These are phyloP conservation scores for Sugiyamaella americana DNA, from an alignment of 805 yeast genomes.

Conservation along the genomic window DNA sequence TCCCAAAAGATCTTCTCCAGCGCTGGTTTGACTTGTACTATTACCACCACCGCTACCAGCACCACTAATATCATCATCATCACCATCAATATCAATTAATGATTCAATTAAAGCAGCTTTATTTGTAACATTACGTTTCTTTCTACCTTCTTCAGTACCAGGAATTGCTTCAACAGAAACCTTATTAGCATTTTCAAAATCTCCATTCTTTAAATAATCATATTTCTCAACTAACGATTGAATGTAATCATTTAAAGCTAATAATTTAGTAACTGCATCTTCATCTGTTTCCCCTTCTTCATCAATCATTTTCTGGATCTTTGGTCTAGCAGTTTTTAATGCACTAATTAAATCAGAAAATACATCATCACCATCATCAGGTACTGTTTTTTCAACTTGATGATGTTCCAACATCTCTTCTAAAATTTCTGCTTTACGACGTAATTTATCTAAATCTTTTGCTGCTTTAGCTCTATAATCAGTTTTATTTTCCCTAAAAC, in stretches of 20 bases:
- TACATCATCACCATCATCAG: constrained; percentile 52
- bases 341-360: constrained; percentile 69
- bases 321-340: constrained; percentile 79
- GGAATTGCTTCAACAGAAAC: constrained; percentile 36
- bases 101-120: constrained; percentile 40
- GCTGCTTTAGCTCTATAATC: constrained; percentile 74
- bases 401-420: constrained; percentile 68
- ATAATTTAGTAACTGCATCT: constrained; percentile 55
- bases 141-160: constrained; percentile 27
- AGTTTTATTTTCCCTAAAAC: constrained; percentile 75
- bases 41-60: neutral
- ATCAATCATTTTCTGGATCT: constrained; percentile 72
- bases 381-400: constrained; percentile 31
- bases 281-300: constrained; percentile 64
- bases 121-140: constrained; percentile 20
- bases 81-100: constrained; percentile 73
- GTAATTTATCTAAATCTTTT: constrained; percentile 76
- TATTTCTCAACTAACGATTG: constrained; percentile 64
- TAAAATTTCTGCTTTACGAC: constrained; percentile 78
- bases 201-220: constrained; percentile 59
- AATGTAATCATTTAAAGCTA: constrained; percentile 68
- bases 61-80: constrained; percentile 16
- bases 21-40: constrained; percentile 28
- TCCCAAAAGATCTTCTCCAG: constrained; percentile 63
- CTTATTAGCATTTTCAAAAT: constrained; percentile 46